Base-by-base conservation (phyloP, 2,329 filamentous ascomycete genomes). In the Clarireedia paspali region DNA sequence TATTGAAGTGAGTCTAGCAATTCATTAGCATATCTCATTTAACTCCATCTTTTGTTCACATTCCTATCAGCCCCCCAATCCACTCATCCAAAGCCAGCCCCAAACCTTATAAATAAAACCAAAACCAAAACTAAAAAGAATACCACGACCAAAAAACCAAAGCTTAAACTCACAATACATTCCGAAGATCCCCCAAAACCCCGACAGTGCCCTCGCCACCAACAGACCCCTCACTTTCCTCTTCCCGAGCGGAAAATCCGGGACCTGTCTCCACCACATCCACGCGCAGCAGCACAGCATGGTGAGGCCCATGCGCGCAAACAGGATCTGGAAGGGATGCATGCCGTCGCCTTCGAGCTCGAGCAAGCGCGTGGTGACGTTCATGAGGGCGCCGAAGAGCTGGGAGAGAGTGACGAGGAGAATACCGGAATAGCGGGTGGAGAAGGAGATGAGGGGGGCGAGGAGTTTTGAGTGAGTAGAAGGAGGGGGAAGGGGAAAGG, bases 121-220 rank as follows among this genome's bases (percentile, higher is more conserved):
- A 9, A 45, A 36, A 6, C 20, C 17, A 6, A 27, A 47, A 15
- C 14, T 34, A 9, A 14, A 44, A 26, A 27, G 15, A 50, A 4
- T 34, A 24, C 36, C 36, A 38, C 9, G 36, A 15, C 36, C 2
- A 38, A 38, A 40, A 14, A 5, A 40, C 6, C 38, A 40, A 40
- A 4, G 15, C 0, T 27, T 20, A 14, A 14, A 55, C 59, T 55
- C 61, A 68, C 53, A 69, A 47, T 68, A 68, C 26, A 68, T 57
- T 47, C 88, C 88, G 66, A 86, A 91, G 2, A 95, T 82, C 10
- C 89, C 89, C 65, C 87, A 85, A 70, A 86, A 85, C 24, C 91
- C 91, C 46, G 79, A 79, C 1, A 87, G 68, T 0, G 88, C 88
- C 64, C 91, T 77, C 7, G 82, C 70, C 1, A 89, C 68, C 1